Conservation (phyloP, 2,329 filamentous ascomycete species). For the Neonectria punicea region DNA sequence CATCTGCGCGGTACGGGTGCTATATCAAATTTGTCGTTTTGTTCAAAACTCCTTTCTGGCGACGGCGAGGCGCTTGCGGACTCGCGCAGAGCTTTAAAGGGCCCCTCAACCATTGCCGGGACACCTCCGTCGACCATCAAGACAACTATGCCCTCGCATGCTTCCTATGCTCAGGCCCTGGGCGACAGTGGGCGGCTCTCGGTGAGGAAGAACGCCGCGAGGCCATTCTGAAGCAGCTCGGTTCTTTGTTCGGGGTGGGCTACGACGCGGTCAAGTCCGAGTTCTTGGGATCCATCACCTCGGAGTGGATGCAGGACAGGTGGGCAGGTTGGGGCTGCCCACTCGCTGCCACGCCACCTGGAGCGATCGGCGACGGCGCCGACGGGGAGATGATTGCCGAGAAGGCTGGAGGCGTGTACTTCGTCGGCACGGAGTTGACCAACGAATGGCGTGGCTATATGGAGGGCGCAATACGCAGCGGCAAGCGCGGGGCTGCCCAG, state of each 20-base stretch:
- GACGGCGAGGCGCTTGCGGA: slow-evolving; percentile 15
- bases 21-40: slow-evolving; percentile 27
- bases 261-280: slow-evolving; percentile 16
- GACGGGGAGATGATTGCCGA: neutral
- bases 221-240: slow-evolving; percentile 12
- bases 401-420: slow-evolving; percentile 17
- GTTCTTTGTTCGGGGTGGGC: slow-evolving; percentile 6
- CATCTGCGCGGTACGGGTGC: slow-evolving; percentile 19
- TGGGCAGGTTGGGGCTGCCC: slow-evolving; percentile 25
- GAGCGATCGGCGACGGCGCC: neutral
- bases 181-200: slow-evolving; percentile 10
- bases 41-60: slow-evolving; percentile 30
- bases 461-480: slow-evolving; percentile 29
- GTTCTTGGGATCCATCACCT: slow-evolving; percentile 16
- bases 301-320: slow-evolving; percentile 19
- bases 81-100: slow-evolving; percentile 23
- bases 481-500: slow-evolving; percentile 21
- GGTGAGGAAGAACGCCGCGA: neutral
- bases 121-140: slow-evolving; percentile 12
- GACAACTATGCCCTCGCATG: slow-evolving; percentile 19
- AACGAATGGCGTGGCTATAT: slow-evolving; percentile 28
- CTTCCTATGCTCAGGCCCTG: slow-evolving; percentile 6
- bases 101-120: slow-evolving; percentile 17
- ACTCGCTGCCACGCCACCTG: slow-evolving; percentile 7
- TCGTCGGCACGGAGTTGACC: slow-evolving; percentile 28